phyloP scores from a whole-genome alignment of 495 filamentous ascomycete species.

The Trichoderma erinaceum region DNA sequence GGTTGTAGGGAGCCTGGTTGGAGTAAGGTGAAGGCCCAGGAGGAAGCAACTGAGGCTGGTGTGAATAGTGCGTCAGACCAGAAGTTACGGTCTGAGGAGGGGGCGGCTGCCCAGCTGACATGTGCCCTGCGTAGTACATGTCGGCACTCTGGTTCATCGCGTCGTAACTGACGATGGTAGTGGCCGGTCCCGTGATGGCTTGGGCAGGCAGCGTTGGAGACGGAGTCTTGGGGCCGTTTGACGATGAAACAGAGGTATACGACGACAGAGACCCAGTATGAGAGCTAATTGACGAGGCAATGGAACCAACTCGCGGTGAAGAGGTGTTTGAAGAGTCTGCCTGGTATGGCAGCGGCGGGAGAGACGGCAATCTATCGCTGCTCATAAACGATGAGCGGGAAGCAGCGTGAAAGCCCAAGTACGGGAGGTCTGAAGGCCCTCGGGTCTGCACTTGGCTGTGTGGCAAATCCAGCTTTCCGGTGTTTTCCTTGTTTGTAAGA shows the following conservation, averaged over 20 bases:
- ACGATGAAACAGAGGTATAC: conserved; percentile 48
- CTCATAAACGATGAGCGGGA: conserved; percentile 58
- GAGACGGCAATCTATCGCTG: conserved; percentile 66
- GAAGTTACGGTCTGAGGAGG: conserved; percentile 77
- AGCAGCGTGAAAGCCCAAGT: conserved; percentile 66
- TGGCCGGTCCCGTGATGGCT: conserved; percentile 38
- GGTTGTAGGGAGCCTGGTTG: conserved; percentile 52
- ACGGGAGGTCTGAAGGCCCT: conserved; percentile 73
- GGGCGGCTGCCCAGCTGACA: conserved; percentile 77
- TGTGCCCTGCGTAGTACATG: conserved; percentile 76
- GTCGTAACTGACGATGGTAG: conserved; percentile 51
- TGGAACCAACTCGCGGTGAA: conserved; percentile 63
- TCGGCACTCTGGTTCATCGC: conserved; percentile 81
- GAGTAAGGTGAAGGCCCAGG: conserved; percentile 61
- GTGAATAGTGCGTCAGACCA: conserved; percentile 64
- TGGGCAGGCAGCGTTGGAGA: conserved; percentile 42
- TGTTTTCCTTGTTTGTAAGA: conserved; percentile 40
- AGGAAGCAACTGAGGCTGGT: conserved; percentile 75
- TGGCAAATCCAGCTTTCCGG: conserved; percentile 98
- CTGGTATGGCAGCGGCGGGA: conserved; percentile 60
- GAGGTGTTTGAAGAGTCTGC: conserved; percentile 59
- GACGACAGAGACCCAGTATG: conserved; percentile 48
- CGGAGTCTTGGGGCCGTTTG: conserved; percentile 53
- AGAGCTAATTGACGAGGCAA: conserved; percentile 51
- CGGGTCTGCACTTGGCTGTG: conserved; percentile 87